Base-by-base conservation (phyloP, 225 moss, liverwort and hornwort species). In the Antitrichia curtipendula region DNA sequence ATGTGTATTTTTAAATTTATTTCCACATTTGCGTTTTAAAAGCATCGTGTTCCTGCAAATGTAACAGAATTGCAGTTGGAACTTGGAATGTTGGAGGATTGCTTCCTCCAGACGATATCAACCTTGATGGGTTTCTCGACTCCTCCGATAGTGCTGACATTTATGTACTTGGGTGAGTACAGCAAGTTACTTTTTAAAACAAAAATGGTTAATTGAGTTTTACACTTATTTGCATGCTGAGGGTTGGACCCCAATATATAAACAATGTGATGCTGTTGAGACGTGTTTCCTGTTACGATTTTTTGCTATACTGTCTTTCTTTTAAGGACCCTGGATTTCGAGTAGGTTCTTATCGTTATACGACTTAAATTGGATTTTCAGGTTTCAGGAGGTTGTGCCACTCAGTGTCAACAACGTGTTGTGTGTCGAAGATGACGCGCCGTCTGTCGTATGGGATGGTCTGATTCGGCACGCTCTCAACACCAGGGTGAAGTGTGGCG, bases 31-130 rank as follows among this genome's bases (percentile, higher is more conserved):
- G 23, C 20, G 50, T 75, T 84, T 82, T 58, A 86, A 50, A 60
- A 78, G 38, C 45, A 38, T 68, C 66, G 56, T 43, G 61, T 38
- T 24, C 52, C 49, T 83, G 24, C 75, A 76, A 47, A 59, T 74
- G 77, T 56, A 74, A 72, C 86, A 94, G 92, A 81, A 88, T 94
- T 81, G 94, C 94, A 84, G 92, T 94, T 89, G 94, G 92, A 84
- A 94, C 94, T n/a, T 92, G 92, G 94, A 94, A 94, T 49, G 94
- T 94, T 34, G 91, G 91, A 78, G 94, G 94, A n/a, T 89, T 92
- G 83, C 92, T 92, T 84, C 94, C 94, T 81, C 83, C 89, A 72
- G 92, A 94, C 31, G 92, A 94, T 78, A 87, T 94, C n/a, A 69
- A 92, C 84, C 81, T 94, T 75, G 92, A 94, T 87, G 94, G 75